Evolutionary conservation across 2,329 filamentous ascomycete species (phyloP), one percentile per base, ranked within the genome.

Genomic region (Kalaharituber pfeilii): DNA sequence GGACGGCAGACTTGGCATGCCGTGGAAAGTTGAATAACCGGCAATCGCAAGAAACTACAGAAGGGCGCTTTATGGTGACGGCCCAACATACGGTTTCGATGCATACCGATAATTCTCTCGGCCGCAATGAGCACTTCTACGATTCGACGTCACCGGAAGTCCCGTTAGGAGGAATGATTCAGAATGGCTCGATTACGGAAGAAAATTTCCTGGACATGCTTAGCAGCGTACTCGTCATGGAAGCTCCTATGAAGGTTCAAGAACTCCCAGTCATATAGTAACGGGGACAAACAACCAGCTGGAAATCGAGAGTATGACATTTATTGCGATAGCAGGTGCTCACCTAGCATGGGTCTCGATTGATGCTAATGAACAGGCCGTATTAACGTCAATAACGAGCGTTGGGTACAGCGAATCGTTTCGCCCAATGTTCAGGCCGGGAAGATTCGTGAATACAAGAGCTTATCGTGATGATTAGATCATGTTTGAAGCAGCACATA

Each of bases 161-260:
- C 2, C 13, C 49, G 26, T 33, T 52, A 29, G 49, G 45, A 8
- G 53, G 53, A 18, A 22, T 56, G 15, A 36, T 50, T 18, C 45
- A 56, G 51, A 58, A 54, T 51, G 56, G 53, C 15, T 53, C 44
- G n/a, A 47, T 57, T 18, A 53, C 50, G 28, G 50, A 53, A 51
- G 25, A n/a, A 44, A 56, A 52, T 50, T 53, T 56, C 47, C 51
- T 58, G 47, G 18, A 52, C 20, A 58, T 56, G 47, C 13, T 56
- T 11, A 25, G 25, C 44, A 56, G 52, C 30, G 2, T 58, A 49
- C 51, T 53, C 18, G 13, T 54, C 29, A 51, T 30, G 26, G 25
- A 49, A 51, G 24, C 51, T 53, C 51, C 39, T 56, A 1, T 52
- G 49, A 50, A 51, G 22, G 33, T 58, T 54, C 33, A 58, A 51